Base-by-base conservation (phyloP, 306 rosid genomes). In the Mucuna pruriens region DNA sequence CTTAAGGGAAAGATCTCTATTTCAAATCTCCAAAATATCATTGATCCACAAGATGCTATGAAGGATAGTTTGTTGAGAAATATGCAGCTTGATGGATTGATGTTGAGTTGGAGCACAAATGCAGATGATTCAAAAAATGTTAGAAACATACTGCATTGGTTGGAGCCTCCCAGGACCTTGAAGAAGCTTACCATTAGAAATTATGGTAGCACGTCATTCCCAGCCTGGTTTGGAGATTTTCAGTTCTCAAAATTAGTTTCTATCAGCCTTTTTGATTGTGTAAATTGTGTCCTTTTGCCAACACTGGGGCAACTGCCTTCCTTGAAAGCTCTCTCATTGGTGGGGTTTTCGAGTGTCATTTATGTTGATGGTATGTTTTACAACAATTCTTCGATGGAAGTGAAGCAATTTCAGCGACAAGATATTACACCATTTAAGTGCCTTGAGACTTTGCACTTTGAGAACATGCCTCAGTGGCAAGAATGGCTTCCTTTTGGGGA, bases 1-100 rank as follows among this genome's bases (percentile, higher is more conserved):
- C 69, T 62, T 31, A 62, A 62, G 69, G 69, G 69, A 62, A 62
- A 31, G 22, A 62, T 62, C 69, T 62, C 69, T 62, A 62, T 62
- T 62, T 62, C 69, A 62, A 62, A 62, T 62, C 69, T 62, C 42
- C 69, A 62, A 62, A 62, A 62, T 33, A 23, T 62, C 22, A 62
- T 34, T 15, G 42, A 31, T 62, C 69, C 69, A 62, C 44, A 31
- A 13, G 22, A 62, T 13, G 42, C 42, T 31, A 6, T 33, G 12
- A 62, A 33, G 69, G 22, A 19, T 31, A 62, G 16, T 31, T 62
- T 62, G 42, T 16, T 62, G 69, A 34, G 44, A 0, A 31, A 31
- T 13, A 62, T 29, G 44, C 4, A 62, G 16, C 69, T 61, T 62
- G 34, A 33, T 62, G 44, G 34, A 16, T 62, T 62, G 33, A 62